These are phyloP conservation scores for Centrapalus pauciflorus DNA, from an alignment of 129 eudicot genomes.

Conservation along the genomic window DNA sequence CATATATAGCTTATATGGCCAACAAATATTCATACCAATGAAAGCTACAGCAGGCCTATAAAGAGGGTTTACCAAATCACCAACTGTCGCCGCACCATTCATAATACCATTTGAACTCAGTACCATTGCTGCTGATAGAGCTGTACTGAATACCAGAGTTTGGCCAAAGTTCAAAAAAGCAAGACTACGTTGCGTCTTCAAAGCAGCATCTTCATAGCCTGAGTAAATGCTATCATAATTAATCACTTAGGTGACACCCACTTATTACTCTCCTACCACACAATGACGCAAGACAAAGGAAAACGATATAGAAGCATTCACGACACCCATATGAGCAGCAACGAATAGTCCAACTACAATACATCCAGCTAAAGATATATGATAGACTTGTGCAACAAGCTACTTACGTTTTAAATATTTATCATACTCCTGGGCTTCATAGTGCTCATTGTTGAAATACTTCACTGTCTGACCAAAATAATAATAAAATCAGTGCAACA, in stretches of 20 bases:
- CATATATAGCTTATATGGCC: background rate
- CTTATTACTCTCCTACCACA: background rate
- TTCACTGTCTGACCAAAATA: conserved; percentile 72
- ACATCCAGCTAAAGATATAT: background rate
- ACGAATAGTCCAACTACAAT: background rate
- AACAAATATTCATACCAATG: background rate
- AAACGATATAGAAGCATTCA: background rate
- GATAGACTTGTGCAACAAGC: conserved; percentile 4
- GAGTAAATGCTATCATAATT: conserved; percentile 11
- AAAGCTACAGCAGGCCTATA: conserved; percentile 1
- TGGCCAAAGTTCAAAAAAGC: conserved; percentile 93
- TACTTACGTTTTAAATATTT: conserved; percentile 72
- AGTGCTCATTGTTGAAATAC: conserved; percentile 88
- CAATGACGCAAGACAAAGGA: background rate
- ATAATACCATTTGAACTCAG: conserved; percentile 75
- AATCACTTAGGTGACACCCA: background rate
- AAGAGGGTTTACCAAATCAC: conserved; percentile 71
- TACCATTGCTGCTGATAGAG: conserved; percentile 90
- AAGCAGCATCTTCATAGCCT: conserved; percentile 96
- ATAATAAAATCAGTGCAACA: background rate
- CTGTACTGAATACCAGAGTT: conserved; percentile 70
- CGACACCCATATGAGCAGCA: background rate
- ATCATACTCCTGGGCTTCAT: conserved; percentile 81
- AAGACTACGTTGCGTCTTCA: conserved; percentile 89
- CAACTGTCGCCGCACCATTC: conserved; percentile 80